phyloP scores from a whole-genome alignment of 352 stramenopile genomes.

The Globisporangium acanthophoron region DNA sequence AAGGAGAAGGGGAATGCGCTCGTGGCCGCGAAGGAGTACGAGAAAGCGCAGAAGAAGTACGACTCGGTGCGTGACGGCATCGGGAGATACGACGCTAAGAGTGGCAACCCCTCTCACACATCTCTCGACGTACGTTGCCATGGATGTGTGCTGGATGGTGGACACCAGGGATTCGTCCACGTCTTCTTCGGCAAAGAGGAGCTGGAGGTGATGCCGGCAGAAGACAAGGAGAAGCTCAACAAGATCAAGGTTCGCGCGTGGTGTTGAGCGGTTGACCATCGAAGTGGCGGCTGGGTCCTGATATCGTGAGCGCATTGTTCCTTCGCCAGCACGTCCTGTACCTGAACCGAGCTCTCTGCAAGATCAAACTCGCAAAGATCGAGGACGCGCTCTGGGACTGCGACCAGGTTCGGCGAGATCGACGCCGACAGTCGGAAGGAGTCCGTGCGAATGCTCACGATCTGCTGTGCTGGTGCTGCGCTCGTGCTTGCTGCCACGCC shows the following conservation, averaged over 20 bases:
- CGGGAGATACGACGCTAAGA: too few relatives aligned
- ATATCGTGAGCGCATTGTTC: background rate
- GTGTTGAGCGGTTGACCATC: background rate
- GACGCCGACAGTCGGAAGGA: background rate
- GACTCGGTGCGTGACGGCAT: slow-evolving; percentile 46
- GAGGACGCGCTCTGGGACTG: slow-evolving; percentile 82
- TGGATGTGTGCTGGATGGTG: too few relatives aligned
- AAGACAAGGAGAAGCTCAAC: slow-evolving; percentile 79
- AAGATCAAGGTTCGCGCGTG: slow-evolving; percentile 48
- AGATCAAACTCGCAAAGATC: slow-evolving; percentile 83
- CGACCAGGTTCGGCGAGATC: slow-evolving; percentile 42
- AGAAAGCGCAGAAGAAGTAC: slow-evolving; percentile 79
- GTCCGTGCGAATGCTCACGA: too few relatives aligned
- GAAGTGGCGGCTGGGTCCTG: too few relatives aligned
- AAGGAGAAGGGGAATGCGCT: slow-evolving; percentile 79
- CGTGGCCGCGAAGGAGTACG: slow-evolving; percentile 65
- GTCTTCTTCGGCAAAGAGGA: slow-evolving; percentile 86
- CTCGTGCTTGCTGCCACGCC: background rate
- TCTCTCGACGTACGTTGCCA: too few relatives aligned
- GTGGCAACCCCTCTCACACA: too few relatives aligned
- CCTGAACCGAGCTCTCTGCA: slow-evolving; percentile 77
- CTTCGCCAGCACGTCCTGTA: slow-evolving; percentile 52
- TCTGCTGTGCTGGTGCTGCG: background rate
- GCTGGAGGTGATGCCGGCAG: slow-evolving; percentile 67
- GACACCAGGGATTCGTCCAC: slow-evolving; percentile 69